phyloP scores from a whole-genome alignment of 768 basidiomycete genomes.

The Tephrocybe sp. region DNA sequence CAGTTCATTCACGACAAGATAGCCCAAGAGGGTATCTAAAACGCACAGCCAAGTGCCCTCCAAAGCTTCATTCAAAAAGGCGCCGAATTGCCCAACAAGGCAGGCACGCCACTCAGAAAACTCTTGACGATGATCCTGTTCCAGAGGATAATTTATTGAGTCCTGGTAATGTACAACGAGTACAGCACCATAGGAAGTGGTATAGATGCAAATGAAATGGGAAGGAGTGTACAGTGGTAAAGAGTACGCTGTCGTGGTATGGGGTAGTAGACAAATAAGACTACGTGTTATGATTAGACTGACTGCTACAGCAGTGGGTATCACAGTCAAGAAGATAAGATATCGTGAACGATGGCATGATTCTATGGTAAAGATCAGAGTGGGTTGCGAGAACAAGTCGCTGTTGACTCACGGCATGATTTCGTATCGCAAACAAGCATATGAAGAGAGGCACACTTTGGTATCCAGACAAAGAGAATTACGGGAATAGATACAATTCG shows the following conservation, averaged over 20 bases:
- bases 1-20: too few relatives aligned
- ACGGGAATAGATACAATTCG: constrained; percentile 11
- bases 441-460: constrained; percentile 8
- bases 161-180: constrained; percentile 10
- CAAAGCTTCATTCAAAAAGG: constrained; percentile 8
- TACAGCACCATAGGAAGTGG: constrained; percentile 6
- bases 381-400: background rate
- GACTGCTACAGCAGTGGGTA: constrained; percentile 8
- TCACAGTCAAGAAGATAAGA: constrained; percentile 9
- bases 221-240: constrained; percentile 10
- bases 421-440: constrained; percentile 16
- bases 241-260: constrained; percentile 3
- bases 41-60: too few relatives aligned
- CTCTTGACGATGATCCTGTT: constrained; percentile 51
- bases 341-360: constrained; percentile 15
- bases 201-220: constrained; percentile 8
- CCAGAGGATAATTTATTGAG: constrained; percentile 5
- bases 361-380: constrained; percentile 2
- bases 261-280: constrained; percentile 2
- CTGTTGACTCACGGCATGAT: constrained; percentile 18
- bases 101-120: constrained; percentile 36
- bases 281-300: constrained; percentile 12
- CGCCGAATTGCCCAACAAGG: constrained; percentile 39
- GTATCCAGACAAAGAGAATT: constrained; percentile 13
- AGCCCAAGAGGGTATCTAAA: too few relatives aligned